These are phyloP conservation scores for Cruciata laevipes DNA, from an alignment of 257 asterid species.

Conservation along the genomic window DNA sequence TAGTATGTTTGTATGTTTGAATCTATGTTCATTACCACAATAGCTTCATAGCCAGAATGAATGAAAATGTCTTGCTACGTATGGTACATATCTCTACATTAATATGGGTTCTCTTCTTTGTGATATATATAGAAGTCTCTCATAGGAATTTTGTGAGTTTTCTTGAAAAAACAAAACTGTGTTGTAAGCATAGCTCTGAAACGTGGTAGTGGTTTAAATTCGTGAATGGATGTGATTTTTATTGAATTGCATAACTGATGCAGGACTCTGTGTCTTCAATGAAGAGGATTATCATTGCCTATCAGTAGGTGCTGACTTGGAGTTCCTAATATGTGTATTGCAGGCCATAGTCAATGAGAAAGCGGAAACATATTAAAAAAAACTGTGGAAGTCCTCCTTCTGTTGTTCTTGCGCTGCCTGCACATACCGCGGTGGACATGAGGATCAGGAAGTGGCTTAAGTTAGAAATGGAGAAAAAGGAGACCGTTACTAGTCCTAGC, in stretches of 20 bases:
- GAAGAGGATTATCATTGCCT: background rate
- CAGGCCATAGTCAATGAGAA: background rate
- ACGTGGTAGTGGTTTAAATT: background rate
- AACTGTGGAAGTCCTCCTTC: background rate
- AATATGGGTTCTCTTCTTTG: background rate
- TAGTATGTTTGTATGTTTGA: background rate
- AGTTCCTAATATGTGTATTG: conserved; percentile 1
- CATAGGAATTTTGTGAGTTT: background rate
- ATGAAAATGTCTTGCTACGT: background rate
- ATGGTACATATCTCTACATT: background rate
- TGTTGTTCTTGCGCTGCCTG: background rate
- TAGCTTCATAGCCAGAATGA: background rate
- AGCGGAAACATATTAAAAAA: background rate
- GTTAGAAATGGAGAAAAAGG: background rate
- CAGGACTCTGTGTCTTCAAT: background rate
- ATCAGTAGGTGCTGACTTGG: background rate
- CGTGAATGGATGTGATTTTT: background rate
- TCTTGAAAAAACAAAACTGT: background rate
- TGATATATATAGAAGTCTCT: background rate
- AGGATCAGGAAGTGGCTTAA: conserved; percentile 1
- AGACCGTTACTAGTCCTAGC: background rate
- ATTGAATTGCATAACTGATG: background rate
- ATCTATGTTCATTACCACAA: background rate
- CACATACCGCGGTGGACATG: background rate
- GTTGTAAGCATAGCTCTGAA: background rate